Percentiles rank a stretch among this genome's conserved stretches.
phyloP scores from a whole-genome alignment of 495 filamentous ascomycete genomes.

The Aspergillus ostianus region DNA sequence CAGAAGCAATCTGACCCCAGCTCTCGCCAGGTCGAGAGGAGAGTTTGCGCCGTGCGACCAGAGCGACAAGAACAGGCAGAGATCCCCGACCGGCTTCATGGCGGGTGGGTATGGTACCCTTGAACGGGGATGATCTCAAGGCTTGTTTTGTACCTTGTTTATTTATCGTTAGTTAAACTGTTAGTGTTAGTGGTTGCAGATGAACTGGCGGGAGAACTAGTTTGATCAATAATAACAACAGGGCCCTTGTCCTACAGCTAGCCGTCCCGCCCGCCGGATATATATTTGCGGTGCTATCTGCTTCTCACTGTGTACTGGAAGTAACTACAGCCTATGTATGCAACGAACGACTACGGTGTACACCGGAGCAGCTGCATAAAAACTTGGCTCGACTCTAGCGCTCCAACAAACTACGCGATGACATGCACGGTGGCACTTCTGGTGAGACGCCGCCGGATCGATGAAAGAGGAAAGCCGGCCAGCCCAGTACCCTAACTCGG shows the following conservation, averaged over 20 bases:
- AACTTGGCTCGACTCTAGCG: too few relatives aligned
- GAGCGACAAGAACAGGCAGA: too few relatives aligned
- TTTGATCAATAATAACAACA: background rate
- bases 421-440: background rate
- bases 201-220: background rate
- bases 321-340: too few relatives aligned
- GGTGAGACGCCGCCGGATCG: conserved; percentile 10
- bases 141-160: background rate
- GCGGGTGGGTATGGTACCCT: background rate
- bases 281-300: background rate
- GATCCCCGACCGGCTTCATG: background rate
- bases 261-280: background rate
- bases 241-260: too few relatives aligned
- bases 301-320: too few relatives aligned
- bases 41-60: background rate
- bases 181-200: background rate
- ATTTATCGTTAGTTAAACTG: too few relatives aligned
- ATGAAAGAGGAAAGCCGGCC: conserved; percentile 24
- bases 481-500: background rate
- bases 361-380: too few relatives aligned
- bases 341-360: too few relatives aligned
- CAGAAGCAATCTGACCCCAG: background rate
- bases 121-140: background rate
- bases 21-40: background rate
- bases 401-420: background rate